phyloP scores from a whole-genome alignment of 768 basidiomycete genomes.

The Xerocomellus dryophilus region DNA sequence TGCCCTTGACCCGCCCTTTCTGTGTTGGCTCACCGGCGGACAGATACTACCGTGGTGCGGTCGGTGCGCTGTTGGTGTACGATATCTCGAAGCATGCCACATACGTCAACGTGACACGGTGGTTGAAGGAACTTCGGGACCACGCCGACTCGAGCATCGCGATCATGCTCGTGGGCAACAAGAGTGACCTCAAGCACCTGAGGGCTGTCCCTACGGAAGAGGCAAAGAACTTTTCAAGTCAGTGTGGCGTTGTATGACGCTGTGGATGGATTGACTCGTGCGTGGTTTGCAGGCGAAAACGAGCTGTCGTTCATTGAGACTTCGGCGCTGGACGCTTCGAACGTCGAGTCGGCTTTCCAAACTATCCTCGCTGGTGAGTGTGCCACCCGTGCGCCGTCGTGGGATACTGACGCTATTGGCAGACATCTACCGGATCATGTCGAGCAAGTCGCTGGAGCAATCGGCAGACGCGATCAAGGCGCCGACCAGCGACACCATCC shows the following conservation, averaged over 20 bases:
- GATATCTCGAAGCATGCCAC: slow-evolving; percentile 94
- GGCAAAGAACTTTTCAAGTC: slow-evolving; percentile 87
- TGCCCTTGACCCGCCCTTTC: background rate
- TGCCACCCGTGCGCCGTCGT: background rate
- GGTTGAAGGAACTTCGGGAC: slow-evolving; percentile 96
- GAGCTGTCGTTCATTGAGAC: slow-evolving; percentile 96
- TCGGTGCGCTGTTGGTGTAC: slow-evolving; percentile 89
- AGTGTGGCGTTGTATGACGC: slow-evolving; percentile 29
- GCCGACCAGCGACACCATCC: slow-evolving; percentile 79
- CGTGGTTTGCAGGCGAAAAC: slow-evolving; percentile 66
- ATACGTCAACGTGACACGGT: slow-evolving; percentile 90
- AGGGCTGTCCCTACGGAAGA: slow-evolving; percentile 97
- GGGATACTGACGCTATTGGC: slow-evolving; percentile 5
- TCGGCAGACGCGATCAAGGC: slow-evolving; percentile 75
- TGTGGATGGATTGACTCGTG: background rate
- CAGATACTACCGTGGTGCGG: slow-evolving; percentile 97
- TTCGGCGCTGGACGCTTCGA: slow-evolving; percentile 98
- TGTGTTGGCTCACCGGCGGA: background rate
- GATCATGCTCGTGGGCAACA: slow-evolving; percentile 96
- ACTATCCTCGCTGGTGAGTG: slow-evolving; percentile 84
- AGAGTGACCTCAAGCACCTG: slow-evolving; percentile 98
- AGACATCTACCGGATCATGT: slow-evolving; percentile 99
- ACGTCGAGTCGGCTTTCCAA: slow-evolving; percentile 97
- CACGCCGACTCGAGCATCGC: slow-evolving; percentile 92
- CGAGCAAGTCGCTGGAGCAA: slow-evolving; percentile 91